Evolutionary conservation across 305 asterid species (phyloP).

Genomic region (Fraxinus greggii): DNA sequence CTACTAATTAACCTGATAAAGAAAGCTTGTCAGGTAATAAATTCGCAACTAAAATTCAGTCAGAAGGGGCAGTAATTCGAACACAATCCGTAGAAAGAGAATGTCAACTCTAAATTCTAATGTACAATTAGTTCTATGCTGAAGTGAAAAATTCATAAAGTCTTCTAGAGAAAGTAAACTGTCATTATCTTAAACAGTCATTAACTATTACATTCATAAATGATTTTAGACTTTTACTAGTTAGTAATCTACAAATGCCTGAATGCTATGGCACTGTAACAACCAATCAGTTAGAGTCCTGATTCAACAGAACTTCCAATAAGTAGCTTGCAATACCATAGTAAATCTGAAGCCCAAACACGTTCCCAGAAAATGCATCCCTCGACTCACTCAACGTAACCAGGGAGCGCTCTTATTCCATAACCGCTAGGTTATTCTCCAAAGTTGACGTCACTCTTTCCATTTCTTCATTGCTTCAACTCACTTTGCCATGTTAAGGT

Average conservation of each 20-base stretch:
- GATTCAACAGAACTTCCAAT: background rate
- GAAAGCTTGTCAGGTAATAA: background rate
- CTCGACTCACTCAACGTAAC: background rate
- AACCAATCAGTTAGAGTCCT: background rate
- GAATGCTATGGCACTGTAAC: background rate
- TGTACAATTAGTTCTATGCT: background rate
- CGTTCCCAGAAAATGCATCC: background rate
- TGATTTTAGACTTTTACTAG: background rate
- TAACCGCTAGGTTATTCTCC: background rate
- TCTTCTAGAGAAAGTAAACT: background rate
- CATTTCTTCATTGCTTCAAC: background rate
- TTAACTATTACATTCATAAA: background rate
- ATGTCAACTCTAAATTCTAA: background rate
- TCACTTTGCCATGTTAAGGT: background rate
- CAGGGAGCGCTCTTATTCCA: background rate
- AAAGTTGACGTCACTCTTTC: background rate
- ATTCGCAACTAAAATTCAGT: background rate
- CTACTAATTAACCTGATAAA: background rate
- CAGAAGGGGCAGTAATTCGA: background rate
- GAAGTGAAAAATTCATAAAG: background rate
- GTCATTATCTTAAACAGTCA: background rate
- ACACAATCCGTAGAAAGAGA: background rate
- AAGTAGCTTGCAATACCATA: background rate
- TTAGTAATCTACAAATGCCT: background rate
- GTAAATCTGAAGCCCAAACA: background rate